Base-by-base conservation (phyloP, 352 stramenopile species). In the Plasmopara viticola region DNA sequence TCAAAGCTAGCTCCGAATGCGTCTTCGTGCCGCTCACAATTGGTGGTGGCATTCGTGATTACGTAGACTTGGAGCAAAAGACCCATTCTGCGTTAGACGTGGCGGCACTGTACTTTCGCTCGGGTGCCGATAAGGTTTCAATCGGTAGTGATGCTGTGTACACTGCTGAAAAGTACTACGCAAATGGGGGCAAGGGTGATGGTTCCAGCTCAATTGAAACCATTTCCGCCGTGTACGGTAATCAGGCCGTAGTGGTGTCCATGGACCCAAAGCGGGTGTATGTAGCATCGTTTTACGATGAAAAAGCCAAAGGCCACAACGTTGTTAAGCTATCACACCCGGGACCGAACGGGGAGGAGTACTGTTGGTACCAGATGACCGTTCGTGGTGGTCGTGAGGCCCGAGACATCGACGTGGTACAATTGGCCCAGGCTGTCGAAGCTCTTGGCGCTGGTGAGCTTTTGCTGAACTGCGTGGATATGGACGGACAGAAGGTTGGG, bases 391-490 rank as follows among this genome's bases (percentile, higher is more conserved):
- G 96, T 12, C 82, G 96, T 46, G 95, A 98, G 67, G 74, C 78
- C 9, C 77, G 88, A 15, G 74, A 90, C 42, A 85, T 97, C 31
- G 88, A 97, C 42, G 85, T 77, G 17, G 77, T 97, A 31, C 53
- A 87, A 42, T 65, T 95, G 20, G 82, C 80, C 6, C 84, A 95
- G 68, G 86, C 92, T 38, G 85, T 81, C 39, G 92, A 98, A 65
- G 78, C 78, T 30, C 79, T 99, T 4, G 96, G 96, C 28, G 96
- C 96, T 1, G 96, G 96, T 44, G 96, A 99, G 66, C 87, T 99
- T 40, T 84, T 99, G 72, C 70, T 99, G 7, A 99, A 99, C 67
- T 98, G 95, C 62, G 97, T 99, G 53, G 96, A 99, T 68, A 98
- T 98, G 87, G 96, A 99, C 68, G 96, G 96, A 31, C 95, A 99